These are phyloP conservation scores for Macrocybe gigantea DNA, from an alignment of 768 basidiomycete species.

Conservation along the genomic window DNA sequence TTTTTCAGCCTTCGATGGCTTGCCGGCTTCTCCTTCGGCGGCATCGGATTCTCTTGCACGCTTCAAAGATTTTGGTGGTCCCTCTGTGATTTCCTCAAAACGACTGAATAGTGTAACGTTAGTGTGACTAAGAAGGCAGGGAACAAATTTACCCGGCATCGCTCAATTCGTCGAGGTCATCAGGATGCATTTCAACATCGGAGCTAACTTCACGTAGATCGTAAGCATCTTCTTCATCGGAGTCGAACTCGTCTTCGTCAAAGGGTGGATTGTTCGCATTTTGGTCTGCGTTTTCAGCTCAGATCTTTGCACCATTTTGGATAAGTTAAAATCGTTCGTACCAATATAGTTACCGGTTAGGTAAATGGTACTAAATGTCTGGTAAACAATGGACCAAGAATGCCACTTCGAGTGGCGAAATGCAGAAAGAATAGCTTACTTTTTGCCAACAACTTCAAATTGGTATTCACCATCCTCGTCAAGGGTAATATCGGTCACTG, in stretches of 20 bases:
- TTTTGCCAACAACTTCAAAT: conserved; percentile 76
- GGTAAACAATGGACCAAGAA: background rate
- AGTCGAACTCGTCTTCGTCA: conserved; percentile 41
- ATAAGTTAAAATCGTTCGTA: conserved; percentile 22
- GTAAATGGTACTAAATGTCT: conserved; percentile 52
- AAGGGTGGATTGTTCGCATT: conserved; percentile 41
- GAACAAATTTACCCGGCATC: conserved; percentile 41
- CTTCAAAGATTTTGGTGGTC: conserved; percentile 47
- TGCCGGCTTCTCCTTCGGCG: conserved; percentile 25
- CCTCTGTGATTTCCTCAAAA: conserved; percentile 66
- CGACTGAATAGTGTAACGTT: conserved; percentile 34
- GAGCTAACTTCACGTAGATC: conserved; percentile 75
- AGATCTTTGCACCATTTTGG: conserved; percentile 37
- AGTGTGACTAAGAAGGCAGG: background rate
- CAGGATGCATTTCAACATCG: conserved; percentile 72
- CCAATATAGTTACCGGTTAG: conserved; percentile 84
- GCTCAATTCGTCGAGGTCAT: conserved; percentile 41
- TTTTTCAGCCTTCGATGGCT: conserved; percentile 54
- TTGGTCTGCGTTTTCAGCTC: conserved; percentile 41
- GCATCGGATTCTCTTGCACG: conserved; percentile 62
- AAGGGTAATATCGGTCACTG: conserved; percentile 63
- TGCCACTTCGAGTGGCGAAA: background rate
- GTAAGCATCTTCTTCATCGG: conserved; percentile 45
- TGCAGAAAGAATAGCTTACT: conserved; percentile 38
- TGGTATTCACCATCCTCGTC: conserved; percentile 58